Percentiles rank a stretch among this genome's conserved stretches.
Evolutionary conservation across 2,329 filamentous ascomycete species (phyloP).

Genomic region (Coniochaeta ligniaria): DNA sequence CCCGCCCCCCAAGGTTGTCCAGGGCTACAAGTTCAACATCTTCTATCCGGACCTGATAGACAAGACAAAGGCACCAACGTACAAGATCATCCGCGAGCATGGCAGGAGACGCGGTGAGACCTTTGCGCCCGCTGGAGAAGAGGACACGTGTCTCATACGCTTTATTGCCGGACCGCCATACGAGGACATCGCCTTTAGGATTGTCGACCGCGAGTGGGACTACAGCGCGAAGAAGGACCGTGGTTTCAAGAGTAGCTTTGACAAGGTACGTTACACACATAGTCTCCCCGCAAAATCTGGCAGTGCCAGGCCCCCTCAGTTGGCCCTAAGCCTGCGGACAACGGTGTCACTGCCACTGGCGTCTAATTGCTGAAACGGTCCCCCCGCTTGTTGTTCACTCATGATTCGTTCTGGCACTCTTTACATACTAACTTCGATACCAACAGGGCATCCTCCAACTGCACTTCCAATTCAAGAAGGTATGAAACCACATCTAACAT

Average conservation of each 20-base stretch:
- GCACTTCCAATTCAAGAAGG: conserved; percentile 98
- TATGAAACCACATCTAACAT: conserved; percentile 26
- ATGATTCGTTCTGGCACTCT: neutral
- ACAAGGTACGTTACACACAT: conserved; percentile 63
- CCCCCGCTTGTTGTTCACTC: neutral
- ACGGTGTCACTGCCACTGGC: neutral
- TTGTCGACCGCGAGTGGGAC: conserved; percentile 98
- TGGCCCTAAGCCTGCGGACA: neutral
- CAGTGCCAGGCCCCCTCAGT: neutral
- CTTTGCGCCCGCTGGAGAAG: conserved; percentile 86
- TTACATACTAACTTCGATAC: conserved; percentile 17
- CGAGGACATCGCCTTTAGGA: conserved; percentile 92
- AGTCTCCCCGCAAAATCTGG: neutral
- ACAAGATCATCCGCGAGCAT: conserved; percentile 89
- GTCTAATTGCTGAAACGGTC: neutral
- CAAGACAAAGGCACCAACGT: conserved; percentile 89
- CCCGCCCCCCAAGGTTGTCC: conserved; percentile 93
- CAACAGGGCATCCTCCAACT: conserved; percentile 83
- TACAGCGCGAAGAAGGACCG: conserved; percentile 93
- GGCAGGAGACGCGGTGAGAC: conserved; percentile 86
- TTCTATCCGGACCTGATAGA: conserved; percentile 98
- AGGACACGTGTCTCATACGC: conserved; percentile 92
- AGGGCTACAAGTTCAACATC: conserved; percentile 99
- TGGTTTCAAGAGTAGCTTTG: conserved; percentile 93
- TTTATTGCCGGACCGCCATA: conserved; percentile 95